Evolutionary conservation across 495 filamentous ascomycete species (phyloP), one percentile per base, ranked within the genome.

Genomic region (Hyphodiscus hymeniophilus): DNA sequence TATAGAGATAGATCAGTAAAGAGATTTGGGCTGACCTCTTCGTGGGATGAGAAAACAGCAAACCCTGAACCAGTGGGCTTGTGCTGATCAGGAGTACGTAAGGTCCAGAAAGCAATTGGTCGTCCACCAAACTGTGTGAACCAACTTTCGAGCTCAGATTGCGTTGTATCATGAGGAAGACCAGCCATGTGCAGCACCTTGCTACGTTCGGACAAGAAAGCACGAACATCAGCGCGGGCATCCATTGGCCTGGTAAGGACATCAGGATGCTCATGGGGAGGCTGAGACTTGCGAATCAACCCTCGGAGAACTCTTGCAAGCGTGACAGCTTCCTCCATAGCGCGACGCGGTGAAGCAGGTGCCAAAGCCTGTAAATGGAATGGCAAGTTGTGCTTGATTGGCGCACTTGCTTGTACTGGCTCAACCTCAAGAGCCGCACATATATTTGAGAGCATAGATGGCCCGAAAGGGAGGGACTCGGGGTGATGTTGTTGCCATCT

Each of bases 91-190:
- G 92, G 92, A 17, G 92, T 97, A 34, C 92, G 87, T 43, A 98
- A 73, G 16, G 92, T 98, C 91, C 91, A 98, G 67, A 98, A 98
- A 17, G 91, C 91, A 70, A 97, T 97, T n/a, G 92, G 92, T 15
- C 92, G 85, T 35, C 92, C 92, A 47, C 92, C 91, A 59, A 94
- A 98, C 62, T 98, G 92, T 20, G 92, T 98, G 65, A 96, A 98
- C 92, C 92, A 98, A 65, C 88, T 95, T 69, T 97, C 92, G 28
- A 98, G 73, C 66, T 97, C 92, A 13, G 89, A 95, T 68, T 98
- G 92, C 2, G 92, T 98, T 21, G 92, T 98, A 60, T 98, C 92
- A 61, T 98, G 92, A 33, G 92, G 92, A 40, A 98, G 75, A 31
- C 92, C 92, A 56, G 87, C 94, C 79, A 98, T 87, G 66, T 98